These are phyloP conservation scores for Graphilbum ipis-grandicollis DNA, from an alignment of 2,329 filamentous ascomycete species.

Conservation along the genomic window DNA sequence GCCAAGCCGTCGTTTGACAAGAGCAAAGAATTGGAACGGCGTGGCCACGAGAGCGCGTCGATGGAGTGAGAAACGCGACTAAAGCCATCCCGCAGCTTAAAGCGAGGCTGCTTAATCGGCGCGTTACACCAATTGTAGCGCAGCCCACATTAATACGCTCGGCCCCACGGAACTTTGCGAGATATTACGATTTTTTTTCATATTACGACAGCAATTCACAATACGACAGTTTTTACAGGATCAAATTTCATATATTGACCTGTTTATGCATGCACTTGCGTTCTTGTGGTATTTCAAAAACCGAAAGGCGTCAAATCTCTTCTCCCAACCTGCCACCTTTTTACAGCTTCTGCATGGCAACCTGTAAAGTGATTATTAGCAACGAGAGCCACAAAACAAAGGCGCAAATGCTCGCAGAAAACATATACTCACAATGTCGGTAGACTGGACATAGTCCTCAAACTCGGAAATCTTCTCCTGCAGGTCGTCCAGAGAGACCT, in stretches of 20 bases:
- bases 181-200: too few species aligned
- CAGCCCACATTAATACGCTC: too few species aligned
- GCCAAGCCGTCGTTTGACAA: too few species aligned
- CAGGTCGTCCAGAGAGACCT: slow-evolving; percentile 75
- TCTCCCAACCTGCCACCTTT: slow-evolving; percentile 3
- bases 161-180: too few species aligned
- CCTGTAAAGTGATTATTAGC: slow-evolving; percentile 1
- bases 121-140: too few species aligned
- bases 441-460: slow-evolving; percentile 93
- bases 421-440: slow-evolving; percentile 42
- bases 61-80: too few species aligned
- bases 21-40: too few species aligned
- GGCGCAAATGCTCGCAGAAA: slow-evolving; percentile 4
- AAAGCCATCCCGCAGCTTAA: background rate
- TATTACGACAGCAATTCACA: too few species aligned
- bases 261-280: background rate
- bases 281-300: background rate
- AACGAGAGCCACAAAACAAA: slow-evolving; percentile 13
- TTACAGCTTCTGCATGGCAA: slow-evolving; percentile 88
- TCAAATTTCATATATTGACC: background rate
- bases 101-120: background rate
- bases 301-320: background rate
- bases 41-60: too few species aligned
- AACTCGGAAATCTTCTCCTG: slow-evolving; percentile 66
- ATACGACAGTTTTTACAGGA: background rate